Base-by-base conservation (phyloP, 495 filamentous ascomycete species). In the Penicillium coprophilum region DNA sequence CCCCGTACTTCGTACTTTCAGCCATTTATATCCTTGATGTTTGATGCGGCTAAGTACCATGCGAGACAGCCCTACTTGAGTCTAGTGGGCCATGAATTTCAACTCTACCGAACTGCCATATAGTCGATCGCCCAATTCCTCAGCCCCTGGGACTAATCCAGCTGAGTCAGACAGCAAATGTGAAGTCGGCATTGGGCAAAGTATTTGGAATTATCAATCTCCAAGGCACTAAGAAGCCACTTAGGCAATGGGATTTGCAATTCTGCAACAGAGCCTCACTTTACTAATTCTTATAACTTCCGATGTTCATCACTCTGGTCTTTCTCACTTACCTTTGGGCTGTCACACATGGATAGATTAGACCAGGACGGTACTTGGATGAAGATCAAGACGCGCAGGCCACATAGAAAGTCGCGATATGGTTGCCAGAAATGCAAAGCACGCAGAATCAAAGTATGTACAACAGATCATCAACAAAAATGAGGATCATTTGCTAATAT, bases 371-470 rank as follows among this genome's bases (percentile, higher is more conserved):
- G 47, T 17, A 50, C 19, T 32, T 23, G 32, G 19, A 38, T 20
- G 8, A 36, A 49, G 12, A n/a, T 7, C 17, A 50, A 38, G 32
- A 24, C 47, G 11, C 47, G 47, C 19, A 50, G 32, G 12, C 17
- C 47, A 1, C 47, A 50, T 12, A 50, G 19, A 21, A 50, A 50
- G 31, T 50, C 47, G 6, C 31, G 32, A 32, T 23, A 24, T 23
- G 47, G 47, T 8, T 50, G 47, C 19, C 20, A 50, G 24, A 50
- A 50, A n/a, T 50, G 47, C 31, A 50, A 50, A 19, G 9, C 17
- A 2, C 47, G 47, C 47, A 50, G 47, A 38, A 50, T 50, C 30
- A 50, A 50, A 15, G 47, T 50, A 21, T 28, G 46, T 12, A 2
- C 15, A 1, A 44, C 5, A 24, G 4, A 27, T 27, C 4, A 27